These are phyloP conservation scores for Malassezia furfur DNA, from an alignment of 1,284 basidiomycete genomes.

Conservation along the genomic window DNA sequence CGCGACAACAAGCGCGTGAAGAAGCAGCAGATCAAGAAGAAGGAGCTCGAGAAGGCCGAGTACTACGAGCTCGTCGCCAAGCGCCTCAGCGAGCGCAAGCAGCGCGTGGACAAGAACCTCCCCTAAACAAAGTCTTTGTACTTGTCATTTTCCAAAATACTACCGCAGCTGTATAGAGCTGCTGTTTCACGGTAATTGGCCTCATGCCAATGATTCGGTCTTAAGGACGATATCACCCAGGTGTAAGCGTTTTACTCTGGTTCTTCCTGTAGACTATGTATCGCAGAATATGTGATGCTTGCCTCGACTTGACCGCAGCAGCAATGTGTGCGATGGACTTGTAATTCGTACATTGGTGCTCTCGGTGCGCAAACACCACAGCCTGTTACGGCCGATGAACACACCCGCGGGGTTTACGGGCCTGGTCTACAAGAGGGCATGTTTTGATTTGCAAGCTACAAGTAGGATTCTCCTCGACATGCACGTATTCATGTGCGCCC, in stretches of 20 bases:
- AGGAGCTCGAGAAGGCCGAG: constrained; percentile 90
- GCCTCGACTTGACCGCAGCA: not conserved
- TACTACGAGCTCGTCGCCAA: constrained; percentile 67
- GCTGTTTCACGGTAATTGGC: constrained; percentile 10
- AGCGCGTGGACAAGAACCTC: not conserved
- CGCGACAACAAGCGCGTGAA: constrained; percentile 84
- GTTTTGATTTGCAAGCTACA: no score
- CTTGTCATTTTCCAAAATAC: constrained; percentile 5
- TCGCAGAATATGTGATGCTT: constrained; percentile 15
- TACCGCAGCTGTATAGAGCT: constrained; percentile 7
- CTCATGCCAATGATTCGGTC: constrained; percentile 10
- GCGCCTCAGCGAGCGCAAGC: constrained; percentile 84
- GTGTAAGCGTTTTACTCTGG: not conserved
- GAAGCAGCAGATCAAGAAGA: constrained; percentile 74
- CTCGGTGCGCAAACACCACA: no score
- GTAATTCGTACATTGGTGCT: no score
- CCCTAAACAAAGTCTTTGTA: not conserved
- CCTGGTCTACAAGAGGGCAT: no score
- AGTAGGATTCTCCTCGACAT: no score
- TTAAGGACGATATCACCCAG: constrained; percentile 17
- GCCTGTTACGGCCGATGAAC: no score
- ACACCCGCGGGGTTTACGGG: no score
- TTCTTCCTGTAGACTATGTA: constrained; percentile 21
- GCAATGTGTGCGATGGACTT: no score
- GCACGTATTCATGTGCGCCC: no score